Base-by-base conservation (phyloP, 1,284 basidiomycete species). In the Moesziomyces antarcticus region DNA sequence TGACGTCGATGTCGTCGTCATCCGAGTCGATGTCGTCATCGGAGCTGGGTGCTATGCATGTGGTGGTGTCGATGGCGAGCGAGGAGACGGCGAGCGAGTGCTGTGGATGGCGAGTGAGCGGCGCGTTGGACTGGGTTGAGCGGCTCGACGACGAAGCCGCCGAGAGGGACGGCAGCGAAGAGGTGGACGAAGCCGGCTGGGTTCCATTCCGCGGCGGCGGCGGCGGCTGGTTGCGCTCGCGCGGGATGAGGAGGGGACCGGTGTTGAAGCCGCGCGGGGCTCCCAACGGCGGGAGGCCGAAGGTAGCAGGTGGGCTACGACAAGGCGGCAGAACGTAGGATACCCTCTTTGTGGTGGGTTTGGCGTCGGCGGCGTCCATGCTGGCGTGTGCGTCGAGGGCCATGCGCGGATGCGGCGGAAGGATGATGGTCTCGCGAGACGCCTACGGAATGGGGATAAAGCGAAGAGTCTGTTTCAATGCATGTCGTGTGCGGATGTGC, bases 41-140 rank as follows among this genome's bases (percentile, higher is more conserved):
- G 21, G 35, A 45, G 13, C 48, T 43, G 35, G 53, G 30, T 1
- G 58, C 52, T 40, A 81, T 69, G 56, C 67, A 71, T 6, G 80
- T 81, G 24, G 50, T 72, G 8, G 75, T 55, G 49, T 82, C 81
- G 46, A 80, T 61, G 14, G 81, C 78, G 22, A 83, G 73, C 8
- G 76, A 78, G 18, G 79, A 81, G 33, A 83, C 72, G 18, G 82
- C 76, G 0, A 81, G 73, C n/a, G 73, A 69, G 43, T 83, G 82
- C 44, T 71, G 68, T 1, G 81, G 77, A 62, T 77, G 76, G 2
- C 56, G 37, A 25, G 57, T 41, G 42, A 53, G 52, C 1, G 59
- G 45, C 16, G 55, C 58, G 43, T 67, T 56, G 16, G 55, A 68
- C 44, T 49, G 61, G 14, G 50, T 61, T 3, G 65, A 57, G 1